phyloP scores from a whole-genome alignment of 345 rosid species.

The Physaria fendleri region DNA sequence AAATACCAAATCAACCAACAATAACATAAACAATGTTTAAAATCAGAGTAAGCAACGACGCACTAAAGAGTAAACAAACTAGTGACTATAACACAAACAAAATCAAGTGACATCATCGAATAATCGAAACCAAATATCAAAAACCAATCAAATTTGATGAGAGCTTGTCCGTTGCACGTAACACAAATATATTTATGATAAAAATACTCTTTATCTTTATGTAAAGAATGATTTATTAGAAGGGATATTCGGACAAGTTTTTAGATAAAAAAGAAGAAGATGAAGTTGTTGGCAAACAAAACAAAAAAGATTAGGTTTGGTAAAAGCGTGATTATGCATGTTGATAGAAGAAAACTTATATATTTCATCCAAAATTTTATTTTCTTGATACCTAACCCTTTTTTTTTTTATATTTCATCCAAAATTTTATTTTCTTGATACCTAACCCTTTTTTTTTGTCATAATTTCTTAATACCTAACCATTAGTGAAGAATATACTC shows the following conservation, averaged over 20 bases:
- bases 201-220: constrained; percentile 12
- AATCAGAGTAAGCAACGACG: constrained; percentile 1
- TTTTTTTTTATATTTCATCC: too few species aligned
- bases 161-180: constrained; percentile 20
- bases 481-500: constrained; percentile 16
- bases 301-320: constrained; percentile 11
- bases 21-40: not conserved
- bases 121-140: not conserved
- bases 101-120: constrained; percentile 23
- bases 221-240: constrained; percentile 9
- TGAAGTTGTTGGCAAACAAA: constrained; percentile 12
- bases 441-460: constrained; percentile 17
- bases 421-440: not conserved
- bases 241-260: constrained; percentile 14
- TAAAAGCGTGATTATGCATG: constrained; percentile 29
- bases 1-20: constrained; percentile 3
- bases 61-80: constrained; percentile 17
- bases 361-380: too few species aligned
- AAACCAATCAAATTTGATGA: not conserved
- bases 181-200: constrained; percentile 19
- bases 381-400: not conserved
- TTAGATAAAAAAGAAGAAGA: not conserved
- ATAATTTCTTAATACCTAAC: not conserved
- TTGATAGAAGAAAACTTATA: constrained; percentile 26
- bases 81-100: constrained; percentile 15